These are phyloP conservation scores for Kodamaea suecica DNA, from an alignment of 1,139 yeast genomes.

Conservation along the genomic window DNA sequence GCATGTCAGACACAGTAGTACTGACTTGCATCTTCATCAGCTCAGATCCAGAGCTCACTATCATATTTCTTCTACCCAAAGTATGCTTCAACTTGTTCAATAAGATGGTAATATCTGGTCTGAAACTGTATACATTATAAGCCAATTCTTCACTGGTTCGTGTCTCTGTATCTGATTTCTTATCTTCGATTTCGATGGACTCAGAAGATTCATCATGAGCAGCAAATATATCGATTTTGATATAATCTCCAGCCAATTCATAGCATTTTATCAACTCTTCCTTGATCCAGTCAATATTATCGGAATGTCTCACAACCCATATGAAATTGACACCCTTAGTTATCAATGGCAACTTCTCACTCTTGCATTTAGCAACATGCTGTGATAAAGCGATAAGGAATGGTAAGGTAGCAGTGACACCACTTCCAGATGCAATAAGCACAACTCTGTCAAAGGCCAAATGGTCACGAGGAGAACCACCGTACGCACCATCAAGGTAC, in stretches of 20 bases:
- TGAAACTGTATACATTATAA: slow-evolving; percentile 23
- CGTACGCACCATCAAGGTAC: slow-evolving; percentile 62
- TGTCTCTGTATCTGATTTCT: not conserved
- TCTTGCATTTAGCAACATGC: slow-evolving; percentile 15
- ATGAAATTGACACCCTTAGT: slow-evolving; percentile 38
- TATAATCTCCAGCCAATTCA: slow-evolving; percentile 21
- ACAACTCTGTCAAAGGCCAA: slow-evolving; percentile 48
- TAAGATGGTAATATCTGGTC: slow-evolving; percentile 32
- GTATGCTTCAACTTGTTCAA: slow-evolving; percentile 18
- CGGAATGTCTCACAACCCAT: slow-evolving; percentile 45
- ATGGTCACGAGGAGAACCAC: slow-evolving; percentile 52
- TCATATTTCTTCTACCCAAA: slow-evolving; percentile 39
- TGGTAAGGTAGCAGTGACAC: slow-evolving; percentile 54
- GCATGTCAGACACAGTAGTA: slow-evolving; percentile 39
- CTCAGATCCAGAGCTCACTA: slow-evolving; percentile 53
- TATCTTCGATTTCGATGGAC: slow-evolving; percentile 1
- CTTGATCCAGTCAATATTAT: slow-evolving; percentile 45
- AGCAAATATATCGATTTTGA: slow-evolving; percentile 30
- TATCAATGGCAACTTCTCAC: slow-evolving; percentile 12
- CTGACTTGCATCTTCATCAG: slow-evolving; percentile 45
- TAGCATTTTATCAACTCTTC: slow-evolving; percentile 36
- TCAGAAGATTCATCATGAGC: slow-evolving; percentile 4
- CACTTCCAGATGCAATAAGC: slow-evolving; percentile 50
- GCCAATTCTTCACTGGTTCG: not conserved
- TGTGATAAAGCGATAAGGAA: slow-evolving; percentile 32